A percentile compares a stretch with the other conserved stretches of the same genome.
Evolutionary conservation across 306 rosid species (phyloP).

Genomic region (Cicer chorassanicum): DNA sequence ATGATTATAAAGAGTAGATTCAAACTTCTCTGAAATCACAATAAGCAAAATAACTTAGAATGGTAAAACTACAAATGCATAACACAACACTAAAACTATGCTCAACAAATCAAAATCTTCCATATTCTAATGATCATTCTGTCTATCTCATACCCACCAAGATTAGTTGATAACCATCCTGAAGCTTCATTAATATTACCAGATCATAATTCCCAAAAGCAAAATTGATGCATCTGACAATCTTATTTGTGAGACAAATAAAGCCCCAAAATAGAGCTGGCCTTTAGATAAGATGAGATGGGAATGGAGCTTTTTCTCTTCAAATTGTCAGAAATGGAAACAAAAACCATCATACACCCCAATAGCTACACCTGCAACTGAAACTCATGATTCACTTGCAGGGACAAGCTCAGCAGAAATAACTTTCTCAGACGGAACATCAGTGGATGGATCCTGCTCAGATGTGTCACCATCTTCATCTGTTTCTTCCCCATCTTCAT

Average conservation of each 20-base stretch:
- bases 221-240: slow-evolving; percentile 33
- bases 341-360: neutral
- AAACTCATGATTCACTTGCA: slow-evolving; percentile 33
- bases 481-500: neutral
- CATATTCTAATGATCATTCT: too few relatives aligned
- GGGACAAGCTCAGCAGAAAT: slow-evolving; percentile 21
- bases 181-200: neutral
- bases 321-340: slow-evolving; percentile 6
- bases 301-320: slow-evolving; percentile 19
- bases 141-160: too few relatives aligned
- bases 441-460: slow-evolving; percentile 34
- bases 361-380: neutral
- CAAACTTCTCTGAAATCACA: neutral
- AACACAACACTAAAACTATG: slow-evolving; percentile 10
- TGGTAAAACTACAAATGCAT: slow-evolving; percentile 5
- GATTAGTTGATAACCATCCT: neutral
- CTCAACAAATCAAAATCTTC: slow-evolving; percentile 26
- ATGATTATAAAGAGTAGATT: neutral
- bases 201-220: neutral
- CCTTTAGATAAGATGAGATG: neutral
- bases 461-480: slow-evolving; percentile 33
- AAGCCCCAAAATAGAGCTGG: slow-evolving; percentile 9
- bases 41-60: neutral
- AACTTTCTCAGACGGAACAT: slow-evolving; percentile 35
- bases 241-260: neutral